These are phyloP conservation scores for Sphenostylis stenocarpa DNA, from an alignment of 306 rosid genomes.

Conservation along the genomic window DNA sequence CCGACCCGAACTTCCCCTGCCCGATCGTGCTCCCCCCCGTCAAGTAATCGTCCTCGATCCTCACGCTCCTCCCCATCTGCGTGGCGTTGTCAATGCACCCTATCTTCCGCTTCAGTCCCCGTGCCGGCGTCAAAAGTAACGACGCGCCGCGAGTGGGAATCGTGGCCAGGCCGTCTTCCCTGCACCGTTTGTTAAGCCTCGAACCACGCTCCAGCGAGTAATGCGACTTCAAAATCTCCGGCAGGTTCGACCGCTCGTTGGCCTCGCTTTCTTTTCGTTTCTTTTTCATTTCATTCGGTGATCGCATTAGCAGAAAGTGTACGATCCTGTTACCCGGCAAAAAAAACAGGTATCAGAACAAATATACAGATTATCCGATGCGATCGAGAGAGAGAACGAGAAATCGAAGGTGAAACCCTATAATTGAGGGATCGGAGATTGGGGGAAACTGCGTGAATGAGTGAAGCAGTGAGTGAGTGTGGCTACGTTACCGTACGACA, in stretches of 20 bases:
- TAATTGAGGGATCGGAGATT: background rate
- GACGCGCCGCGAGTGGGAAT: slow-evolving; percentile 68
- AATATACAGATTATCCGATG: background rate
- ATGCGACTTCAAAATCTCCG: slow-evolving; percentile 46
- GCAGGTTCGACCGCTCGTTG: slow-evolving; percentile 35
- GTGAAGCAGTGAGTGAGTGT: background rate
- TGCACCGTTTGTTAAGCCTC: slow-evolving; percentile 70
- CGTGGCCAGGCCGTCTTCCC: slow-evolving; percentile 65
- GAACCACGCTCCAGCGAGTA: slow-evolving; percentile 62
- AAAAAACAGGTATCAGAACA: background rate
- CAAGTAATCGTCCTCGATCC: slow-evolving; percentile 66
- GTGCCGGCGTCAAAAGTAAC: slow-evolving; percentile 42
- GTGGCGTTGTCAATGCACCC: slow-evolving; percentile 77
- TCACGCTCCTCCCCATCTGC: slow-evolving; percentile 65
- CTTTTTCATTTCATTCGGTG: slow-evolving; percentile 54
- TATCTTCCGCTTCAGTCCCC: slow-evolving; percentile 82
- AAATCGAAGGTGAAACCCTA: background rate
- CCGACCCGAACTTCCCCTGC: slow-evolving; percentile 72
- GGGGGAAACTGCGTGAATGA: background rate
- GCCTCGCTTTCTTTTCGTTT: slow-evolving; percentile 70
- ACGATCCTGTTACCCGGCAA: background rate
- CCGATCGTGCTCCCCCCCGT: slow-evolving; percentile 56
- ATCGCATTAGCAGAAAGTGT: background rate
- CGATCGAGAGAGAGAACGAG: background rate
- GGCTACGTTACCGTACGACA: slow-evolving; percentile 4